A percentile compares a stretch with the other conserved stretches of the same genome.
phyloP scores from a whole-genome alignment of 2,329 filamentous ascomycete species.

The Kalmusia sp. region DNA sequence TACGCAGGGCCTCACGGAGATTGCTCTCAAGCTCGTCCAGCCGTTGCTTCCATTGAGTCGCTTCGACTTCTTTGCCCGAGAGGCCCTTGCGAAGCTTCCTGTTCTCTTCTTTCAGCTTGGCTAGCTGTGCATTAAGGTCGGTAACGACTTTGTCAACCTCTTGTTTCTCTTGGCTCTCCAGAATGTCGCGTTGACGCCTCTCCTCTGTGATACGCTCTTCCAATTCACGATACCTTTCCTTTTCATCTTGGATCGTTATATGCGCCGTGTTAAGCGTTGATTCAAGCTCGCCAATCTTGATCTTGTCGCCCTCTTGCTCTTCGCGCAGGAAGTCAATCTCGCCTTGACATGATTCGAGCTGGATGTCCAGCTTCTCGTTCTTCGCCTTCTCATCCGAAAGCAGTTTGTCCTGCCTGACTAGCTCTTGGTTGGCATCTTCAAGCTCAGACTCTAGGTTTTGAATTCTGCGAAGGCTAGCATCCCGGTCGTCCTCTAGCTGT shows the following conservation, averaged over 20 bases:
- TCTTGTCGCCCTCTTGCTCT: constrained; percentile 97
- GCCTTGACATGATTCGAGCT: constrained; percentile 89
- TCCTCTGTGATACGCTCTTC: constrained; percentile 77
- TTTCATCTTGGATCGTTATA: constrained; percentile 81
- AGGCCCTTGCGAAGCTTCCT: constrained; percentile 82
- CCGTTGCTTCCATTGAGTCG: constrained; percentile 88
- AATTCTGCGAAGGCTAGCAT: constrained; percentile 78
- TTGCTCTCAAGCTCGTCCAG: constrained; percentile 89
- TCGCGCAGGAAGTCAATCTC: constrained; percentile 96
- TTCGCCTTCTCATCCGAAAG: constrained; percentile 87
- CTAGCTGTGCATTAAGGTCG: constrained; percentile 86
- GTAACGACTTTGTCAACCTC: constrained; percentile 94
- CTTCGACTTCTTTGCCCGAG: constrained; percentile 84
- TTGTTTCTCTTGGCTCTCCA: constrained; percentile 89
- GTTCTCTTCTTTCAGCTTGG: constrained; percentile 83
- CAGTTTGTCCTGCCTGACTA: constrained; percentile 84
- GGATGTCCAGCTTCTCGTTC: constrained; percentile 84
- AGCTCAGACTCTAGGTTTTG: constrained; percentile 84
- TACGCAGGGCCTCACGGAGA: constrained; percentile 84
- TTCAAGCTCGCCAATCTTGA: constrained; percentile 94
- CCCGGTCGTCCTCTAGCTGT: constrained; percentile 86
- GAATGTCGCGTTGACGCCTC: constrained; percentile 82
- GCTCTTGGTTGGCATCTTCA: constrained; percentile 82
- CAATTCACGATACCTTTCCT: constrained; percentile 66
- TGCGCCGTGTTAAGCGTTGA: constrained; percentile 81